Evolutionary conservation across 2,329 filamentous ascomycete species (phyloP), one percentile per base, ranked within the genome.

Genomic region (Cladobotryum mycophilum): DNA sequence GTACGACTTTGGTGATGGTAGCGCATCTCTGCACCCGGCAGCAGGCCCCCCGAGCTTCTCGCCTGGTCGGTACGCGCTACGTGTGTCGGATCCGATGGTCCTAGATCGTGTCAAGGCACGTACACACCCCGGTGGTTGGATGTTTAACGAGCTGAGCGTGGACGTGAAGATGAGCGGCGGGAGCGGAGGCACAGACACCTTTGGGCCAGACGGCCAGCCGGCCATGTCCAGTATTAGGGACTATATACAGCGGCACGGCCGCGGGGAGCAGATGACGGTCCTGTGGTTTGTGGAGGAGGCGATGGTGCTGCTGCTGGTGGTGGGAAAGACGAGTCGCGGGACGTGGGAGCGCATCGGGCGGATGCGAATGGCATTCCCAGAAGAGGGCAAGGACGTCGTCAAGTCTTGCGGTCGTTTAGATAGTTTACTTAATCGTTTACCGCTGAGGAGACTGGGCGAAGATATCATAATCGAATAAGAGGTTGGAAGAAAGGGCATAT

Each of bases 251-350:
- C 57, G 58, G 1, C 66, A 68, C 44, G 66, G 63, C 9, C 60
- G 60, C 3, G 66, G 64, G 6, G 63, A 68, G 54, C 64, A 67
- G 47, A 67, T 68, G 64, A 67, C 64, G 15, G 57, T 67, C 8
- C 49, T 68, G 25, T 68, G 66, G 66, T 68, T 67, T 43, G 59
- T 67, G 15, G 66, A 68, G 33, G 66, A 68, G 41, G 60, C 62
- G 4, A 52, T 60, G 11, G 60, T 68, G 15, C 60, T 68, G 64
- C 54, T 68, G 4, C 54, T 68, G 25, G 65, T 68, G 2, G 56
- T 68, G 6, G 63, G 67, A 54, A 56, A 60, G 41, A 59, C 58
- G 1, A 51, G 55, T 0, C 44, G 58, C 30, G 52, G 48, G 14
- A 48, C 52, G 4, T 68, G 66, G 66, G 64, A 68, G 49, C 61